A percentile compares a stretch with the other conserved stretches of the same genome.
phyloP scores from a whole-genome alignment of 2,329 filamentous ascomycete genomes.

The Arthrobotrys sphaeroides region DNA sequence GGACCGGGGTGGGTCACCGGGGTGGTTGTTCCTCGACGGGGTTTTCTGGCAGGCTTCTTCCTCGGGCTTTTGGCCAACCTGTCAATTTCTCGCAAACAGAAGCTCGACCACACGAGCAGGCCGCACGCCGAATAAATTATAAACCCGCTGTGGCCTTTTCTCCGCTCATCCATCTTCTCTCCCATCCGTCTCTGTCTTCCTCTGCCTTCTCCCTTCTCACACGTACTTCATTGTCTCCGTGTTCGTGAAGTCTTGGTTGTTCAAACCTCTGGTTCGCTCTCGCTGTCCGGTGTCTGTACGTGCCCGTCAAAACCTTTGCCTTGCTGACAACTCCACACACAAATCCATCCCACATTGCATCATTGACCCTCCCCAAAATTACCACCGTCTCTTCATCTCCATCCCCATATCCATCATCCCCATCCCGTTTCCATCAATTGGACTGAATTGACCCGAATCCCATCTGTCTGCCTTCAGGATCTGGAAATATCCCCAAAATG shows the following conservation, averaged over 20 bases:
- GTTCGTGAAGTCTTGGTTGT: neutral
- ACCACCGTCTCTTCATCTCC: neutral
- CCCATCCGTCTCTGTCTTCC: neutral
- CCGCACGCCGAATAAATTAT: slow-evolving; percentile 38
- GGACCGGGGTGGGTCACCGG: neutral
- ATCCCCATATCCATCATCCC: too few relatives aligned
- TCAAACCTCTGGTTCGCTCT: slow-evolving; percentile 15
- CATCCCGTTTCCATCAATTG: neutral
- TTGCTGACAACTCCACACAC: neutral
- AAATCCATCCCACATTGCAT: slow-evolving; percentile 38
- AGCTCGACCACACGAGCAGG: slow-evolving; percentile 34
- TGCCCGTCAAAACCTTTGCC: slow-evolving; percentile 8
- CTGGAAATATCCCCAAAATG: slow-evolving; percentile 69
- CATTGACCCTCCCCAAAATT: too few relatives aligned
- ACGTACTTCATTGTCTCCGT: too few relatives aligned
- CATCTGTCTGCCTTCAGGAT: slow-evolving; percentile 37
- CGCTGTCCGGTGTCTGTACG: slow-evolving; percentile 42
- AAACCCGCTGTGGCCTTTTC: slow-evolving; percentile 14
- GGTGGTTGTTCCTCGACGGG: neutral
- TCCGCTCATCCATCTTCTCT: slow-evolving; percentile 25
- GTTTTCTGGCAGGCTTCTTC: neutral
- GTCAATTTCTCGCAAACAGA: slow-evolving; percentile 35
- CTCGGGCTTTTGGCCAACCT: slow-evolving; percentile 40
- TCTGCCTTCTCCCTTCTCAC: neutral
- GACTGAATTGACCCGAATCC: neutral